Evolutionary conservation across 2,329 filamentous ascomycete species (phyloP).

Genomic region (Aurifilum marmelostoma): DNA sequence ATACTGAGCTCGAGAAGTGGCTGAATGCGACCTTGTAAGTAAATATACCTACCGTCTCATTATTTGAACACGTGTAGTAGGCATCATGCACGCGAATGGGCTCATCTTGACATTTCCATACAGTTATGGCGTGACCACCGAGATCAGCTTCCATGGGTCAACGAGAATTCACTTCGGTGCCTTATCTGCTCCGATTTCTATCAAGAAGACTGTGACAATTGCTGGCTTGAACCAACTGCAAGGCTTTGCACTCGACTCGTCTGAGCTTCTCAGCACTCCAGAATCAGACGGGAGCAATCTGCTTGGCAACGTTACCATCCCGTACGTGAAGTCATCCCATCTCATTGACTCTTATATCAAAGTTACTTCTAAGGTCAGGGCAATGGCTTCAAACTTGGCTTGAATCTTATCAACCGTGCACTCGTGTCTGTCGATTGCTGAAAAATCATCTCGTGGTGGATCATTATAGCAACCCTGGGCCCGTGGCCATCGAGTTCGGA

Average conservation of each 20-base stretch:
- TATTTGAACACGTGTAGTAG: not conserved
- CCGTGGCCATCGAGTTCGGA: slow-evolving; percentile 13
- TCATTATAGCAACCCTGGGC: slow-evolving; percentile 8
- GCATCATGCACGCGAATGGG: not conserved
- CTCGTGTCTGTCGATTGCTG: not conserved
- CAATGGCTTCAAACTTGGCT: not conserved
- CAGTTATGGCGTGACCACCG: slow-evolving; percentile 17
- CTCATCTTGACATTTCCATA: not conserved
- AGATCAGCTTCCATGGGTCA: slow-evolving; percentile 9
- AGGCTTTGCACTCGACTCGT: slow-evolving; percentile 14
- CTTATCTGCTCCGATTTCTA: not conserved
- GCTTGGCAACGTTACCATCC: slow-evolving; percentile 15
- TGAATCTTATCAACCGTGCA: not conserved
- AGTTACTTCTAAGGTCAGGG: not conserved
- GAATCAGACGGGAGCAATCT: slow-evolving; percentile 15
- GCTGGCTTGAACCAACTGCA: slow-evolving; percentile 17
- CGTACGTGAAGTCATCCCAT: not conserved
- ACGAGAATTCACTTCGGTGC: slow-evolving; percentile 16
- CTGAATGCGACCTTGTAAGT: slow-evolving; percentile 16
- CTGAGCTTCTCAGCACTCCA: not conserved
- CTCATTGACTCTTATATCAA: not conserved
- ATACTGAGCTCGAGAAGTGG: slow-evolving; percentile 16
- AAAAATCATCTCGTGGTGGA: not conserved
- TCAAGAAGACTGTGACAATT: slow-evolving; percentile 18
- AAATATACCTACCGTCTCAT: not conserved